phyloP scores from a whole-genome alignment of 2,329 filamentous ascomycete species.

The Nothophoma quercina region DNA sequence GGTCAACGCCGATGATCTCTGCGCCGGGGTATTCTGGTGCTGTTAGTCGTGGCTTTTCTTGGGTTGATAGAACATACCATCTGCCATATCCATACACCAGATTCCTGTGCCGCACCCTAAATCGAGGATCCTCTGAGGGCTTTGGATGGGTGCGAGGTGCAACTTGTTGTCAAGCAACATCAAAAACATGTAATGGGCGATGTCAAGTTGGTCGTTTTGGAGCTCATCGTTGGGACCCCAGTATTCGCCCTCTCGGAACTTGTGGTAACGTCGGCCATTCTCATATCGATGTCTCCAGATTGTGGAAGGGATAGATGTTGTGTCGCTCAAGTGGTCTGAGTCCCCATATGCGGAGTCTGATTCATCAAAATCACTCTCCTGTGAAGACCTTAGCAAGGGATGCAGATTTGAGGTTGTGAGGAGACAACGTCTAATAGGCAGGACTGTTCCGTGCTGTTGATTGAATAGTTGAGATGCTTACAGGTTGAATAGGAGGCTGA shows the following conservation, averaged over 20 bases:
- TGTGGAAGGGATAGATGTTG: slow-evolving; percentile 41
- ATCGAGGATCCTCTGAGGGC: slow-evolving; percentile 31
- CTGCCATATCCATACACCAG: slow-evolving; percentile 40
- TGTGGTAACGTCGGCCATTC: slow-evolving; percentile 45
- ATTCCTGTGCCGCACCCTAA: slow-evolving; percentile 41
- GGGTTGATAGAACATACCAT: slow-evolving; percentile 18
- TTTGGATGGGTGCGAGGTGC: slow-evolving; percentile 31
- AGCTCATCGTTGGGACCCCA: slow-evolving; percentile 43
- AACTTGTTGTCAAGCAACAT: slow-evolving; percentile 33
- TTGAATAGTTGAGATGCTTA: neutral
- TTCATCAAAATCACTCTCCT: slow-evolving; percentile 22
- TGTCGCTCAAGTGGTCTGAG: slow-evolving; percentile 34
- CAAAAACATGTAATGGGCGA: slow-evolving; percentile 38
- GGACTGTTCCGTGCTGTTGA: neutral
- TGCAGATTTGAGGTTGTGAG: neutral
- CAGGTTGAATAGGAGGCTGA: slow-evolving; percentile 16
- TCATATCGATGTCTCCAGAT: slow-evolving; percentile 42
- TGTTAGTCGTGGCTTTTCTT: neutral
- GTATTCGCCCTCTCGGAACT: slow-evolving; percentile 42
- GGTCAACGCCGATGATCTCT: slow-evolving; percentile 55
- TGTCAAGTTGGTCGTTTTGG: slow-evolving; percentile 39
- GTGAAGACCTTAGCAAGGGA: neutral
- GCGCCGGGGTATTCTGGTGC: slow-evolving; percentile 38
- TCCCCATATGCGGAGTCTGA: slow-evolving; percentile 37
- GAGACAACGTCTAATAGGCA: neutral